Evolutionary conservation across 345 rosid genomes (phyloP), one percentile per base, ranked within the genome.

Genomic region (Sonneratia caseolaris): DNA sequence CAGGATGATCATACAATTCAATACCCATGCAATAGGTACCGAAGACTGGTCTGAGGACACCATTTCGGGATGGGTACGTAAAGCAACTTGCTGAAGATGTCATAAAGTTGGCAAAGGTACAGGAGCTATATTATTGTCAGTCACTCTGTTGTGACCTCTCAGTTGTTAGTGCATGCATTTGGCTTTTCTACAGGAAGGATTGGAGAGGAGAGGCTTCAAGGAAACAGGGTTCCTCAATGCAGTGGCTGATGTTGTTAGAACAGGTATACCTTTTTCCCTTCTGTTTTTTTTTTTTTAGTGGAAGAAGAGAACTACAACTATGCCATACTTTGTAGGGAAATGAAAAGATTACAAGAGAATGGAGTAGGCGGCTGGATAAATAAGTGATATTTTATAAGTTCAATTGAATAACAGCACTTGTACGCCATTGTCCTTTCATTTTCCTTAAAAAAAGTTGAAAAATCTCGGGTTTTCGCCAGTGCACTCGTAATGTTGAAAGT

Each of bases 151-250:
- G 38, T 22, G 12, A 57, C 5, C 13, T 10, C 2, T 57, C 64
- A n/a, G 13, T 22, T 57, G 64, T 57, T 14, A 21, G 70, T 43
- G 37, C 69, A 16, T n/a, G 64, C 64, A 57, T 57, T 0, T 9
- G 22, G 45, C 14, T 68, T 68, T 69, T 66, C 69, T 80, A 77
- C 83, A 92, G 99, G 98, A 88, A 76, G 98, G 99, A 72, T 77
- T 95, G 79, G 97, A 95, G 82, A 88, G 96, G 38, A 83, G 98
- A 82, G 99, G 99, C 57, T 95, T 73, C 76, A 95, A 95, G 85
- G 99, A 95, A 85, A 74, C 85, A 0, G 91, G 94, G 12, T 92
- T 95, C 88, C 80, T 95, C 80, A 91, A 95, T 71, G 97, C 73
- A 71, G 90, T 95, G 36, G 70, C 81, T 57, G 93, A 92, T 75